Conservation (phyloP, 192 early-diverging fungal species). For the Backusella morwellensis region DNA sequence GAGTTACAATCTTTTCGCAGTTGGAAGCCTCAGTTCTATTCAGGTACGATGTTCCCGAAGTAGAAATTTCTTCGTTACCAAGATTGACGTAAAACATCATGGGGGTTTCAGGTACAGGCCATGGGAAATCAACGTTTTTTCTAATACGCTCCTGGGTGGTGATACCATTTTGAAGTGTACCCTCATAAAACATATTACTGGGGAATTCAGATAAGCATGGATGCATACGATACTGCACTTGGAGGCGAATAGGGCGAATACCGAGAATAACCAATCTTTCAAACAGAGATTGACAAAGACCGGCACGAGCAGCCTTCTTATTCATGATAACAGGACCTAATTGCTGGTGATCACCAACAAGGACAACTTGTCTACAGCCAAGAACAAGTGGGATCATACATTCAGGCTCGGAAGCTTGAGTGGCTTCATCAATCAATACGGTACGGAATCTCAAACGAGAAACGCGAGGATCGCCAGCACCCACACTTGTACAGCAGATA, state of each 20-base stretch:
- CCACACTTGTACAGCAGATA: constrained; percentile 95
- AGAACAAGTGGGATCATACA: constrained; percentile 97
- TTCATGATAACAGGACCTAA: constrained; percentile 97
- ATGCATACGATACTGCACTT: constrained; percentile 99
- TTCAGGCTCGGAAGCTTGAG: constrained; percentile 96
- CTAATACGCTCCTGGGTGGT: constrained; percentile 88
- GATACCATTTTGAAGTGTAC: constrained; percentile 96
- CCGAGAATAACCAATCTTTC: constrained; percentile 93
- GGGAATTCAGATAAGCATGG: constrained; percentile 98
- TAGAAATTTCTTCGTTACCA: constrained; percentile 95
- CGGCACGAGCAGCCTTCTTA: constrained; percentile 94
- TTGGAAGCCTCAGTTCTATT: constrained; percentile 97
- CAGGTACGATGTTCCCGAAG: constrained; percentile 96
- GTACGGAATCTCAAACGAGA: constrained; percentile 86
- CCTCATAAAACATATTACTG: constrained; percentile 99
- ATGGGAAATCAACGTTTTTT: constrained; percentile 90
- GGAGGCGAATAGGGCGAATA: constrained; percentile 89
- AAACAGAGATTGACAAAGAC: constrained; percentile 94
- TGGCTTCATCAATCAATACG: constrained; percentile 97
- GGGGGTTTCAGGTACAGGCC: constrained; percentile 91
- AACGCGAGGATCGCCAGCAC: constrained; percentile 94
- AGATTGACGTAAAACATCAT: constrained; percentile 95
- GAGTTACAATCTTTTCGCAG: constrained; percentile 95
- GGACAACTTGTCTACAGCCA: constrained; percentile 92
- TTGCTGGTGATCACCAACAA: constrained; percentile 99